Conservation (phyloP, 108 stramenopile genomes). For the Seminavis robusta region DNA sequence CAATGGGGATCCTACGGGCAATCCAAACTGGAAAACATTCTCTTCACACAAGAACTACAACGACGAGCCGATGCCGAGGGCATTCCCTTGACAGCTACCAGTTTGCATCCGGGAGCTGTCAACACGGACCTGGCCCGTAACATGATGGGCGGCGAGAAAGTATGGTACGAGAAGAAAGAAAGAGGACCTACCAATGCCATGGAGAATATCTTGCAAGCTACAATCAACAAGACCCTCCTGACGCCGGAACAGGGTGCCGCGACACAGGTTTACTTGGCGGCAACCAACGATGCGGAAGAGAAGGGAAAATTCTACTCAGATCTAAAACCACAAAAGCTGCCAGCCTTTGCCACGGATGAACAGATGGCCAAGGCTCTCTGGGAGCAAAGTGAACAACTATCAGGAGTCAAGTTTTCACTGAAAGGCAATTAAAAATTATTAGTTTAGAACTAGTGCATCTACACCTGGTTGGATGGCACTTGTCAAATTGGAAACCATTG, state of each 20-base stretch:
- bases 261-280: slow-evolving; percentile 65
- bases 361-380: slow-evolving; percentile 53
- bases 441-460: too few relatives aligned
- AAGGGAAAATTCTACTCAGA: slow-evolving; percentile 46
- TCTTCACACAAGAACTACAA: slow-evolving; percentile 79
- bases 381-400: slow-evolving; percentile 49
- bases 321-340: slow-evolving; percentile 34
- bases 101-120: slow-evolving; percentile 72
- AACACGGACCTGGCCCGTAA: slow-evolving; percentile 60
- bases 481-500: too few relatives aligned
- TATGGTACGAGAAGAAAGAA: slow-evolving; percentile 45
- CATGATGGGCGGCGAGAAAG: slow-evolving; percentile 54
- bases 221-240: slow-evolving; percentile 30
- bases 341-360: slow-evolving; percentile 35
- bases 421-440: slow-evolving; percentile 6
- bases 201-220: slow-evolving; percentile 27
- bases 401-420: slow-evolving; percentile 42
- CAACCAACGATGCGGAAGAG: slow-evolving; percentile 15
- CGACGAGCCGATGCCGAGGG: slow-evolving; percentile 43
- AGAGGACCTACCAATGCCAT: slow-evolving; percentile 13
- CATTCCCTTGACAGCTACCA: slow-evolving; percentile 40
- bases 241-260: slow-evolving; percentile 58
- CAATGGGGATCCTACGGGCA: slow-evolving; percentile 65
- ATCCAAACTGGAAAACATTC: slow-evolving; percentile 78
- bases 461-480: too few relatives aligned